A percentile compares a stretch with the other conserved stretches of the same genome.
Evolutionary conservation across 2,329 filamentous ascomycete species (phyloP).

Genomic region (Fusarium chuoi): DNA sequence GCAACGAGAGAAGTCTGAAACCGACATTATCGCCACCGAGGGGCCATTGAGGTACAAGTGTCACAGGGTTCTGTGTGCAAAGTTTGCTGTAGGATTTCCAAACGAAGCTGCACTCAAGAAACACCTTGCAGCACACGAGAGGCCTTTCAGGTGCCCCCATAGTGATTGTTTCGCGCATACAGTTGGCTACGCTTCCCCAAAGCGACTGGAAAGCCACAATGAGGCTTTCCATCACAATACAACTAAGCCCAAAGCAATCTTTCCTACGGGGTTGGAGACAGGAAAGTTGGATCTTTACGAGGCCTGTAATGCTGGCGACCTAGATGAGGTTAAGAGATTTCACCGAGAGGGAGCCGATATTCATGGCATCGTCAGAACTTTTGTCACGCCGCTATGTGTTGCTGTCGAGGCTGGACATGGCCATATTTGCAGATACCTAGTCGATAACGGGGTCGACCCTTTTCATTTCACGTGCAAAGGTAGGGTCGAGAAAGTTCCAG

Average conservation of each 20-base stretch:
- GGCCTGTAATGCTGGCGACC: background rate
- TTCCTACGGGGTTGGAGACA: rapidly evolving
- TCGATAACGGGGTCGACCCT: rapidly evolving
- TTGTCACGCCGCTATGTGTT: background rate
- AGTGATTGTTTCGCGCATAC: rapidly evolving
- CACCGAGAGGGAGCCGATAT: background rate
- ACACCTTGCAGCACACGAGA: rapidly evolving
- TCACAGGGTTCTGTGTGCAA: background rate
- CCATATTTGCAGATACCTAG: background rate
- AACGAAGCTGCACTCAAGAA: rapidly evolving
- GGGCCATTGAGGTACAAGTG: background rate
- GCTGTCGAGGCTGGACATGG: background rate
- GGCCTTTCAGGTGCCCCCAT: background rate
- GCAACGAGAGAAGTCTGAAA: rapidly evolving
- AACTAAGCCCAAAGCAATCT: background rate
- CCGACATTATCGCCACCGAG: rapidly evolving
- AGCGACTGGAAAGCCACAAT: background rate
- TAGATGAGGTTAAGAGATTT: background rate
- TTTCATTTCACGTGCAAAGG: no score
- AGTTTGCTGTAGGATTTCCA: background rate
- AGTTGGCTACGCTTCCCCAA: rapidly evolving
- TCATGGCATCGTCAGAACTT: no score
- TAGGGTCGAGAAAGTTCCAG: no score
- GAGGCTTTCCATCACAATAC: background rate
- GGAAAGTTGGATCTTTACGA: rapidly evolving